Evolutionary conservation across 345 rosid genomes (phyloP), one percentile per base, ranked within the genome.

Genomic region (Camelina neglecta): DNA sequence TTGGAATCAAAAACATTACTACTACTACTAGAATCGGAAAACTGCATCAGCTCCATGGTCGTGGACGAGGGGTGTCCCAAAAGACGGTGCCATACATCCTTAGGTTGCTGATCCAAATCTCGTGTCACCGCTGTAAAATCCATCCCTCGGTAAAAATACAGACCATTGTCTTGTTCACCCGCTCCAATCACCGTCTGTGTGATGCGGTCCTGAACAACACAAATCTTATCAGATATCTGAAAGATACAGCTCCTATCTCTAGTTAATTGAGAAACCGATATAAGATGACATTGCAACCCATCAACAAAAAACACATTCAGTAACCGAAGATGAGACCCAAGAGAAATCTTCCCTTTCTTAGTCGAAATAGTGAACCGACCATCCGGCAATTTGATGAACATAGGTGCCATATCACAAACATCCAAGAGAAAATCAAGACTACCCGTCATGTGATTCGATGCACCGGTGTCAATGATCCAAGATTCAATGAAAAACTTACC

Each of bases 291-390:
- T 1, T 47, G 4, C 0, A 48, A 1, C 0, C 33, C 15, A 3
- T 29, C 56, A 1, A 65, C 70, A 7, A 47, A 65, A 1, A 57
- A 31, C 2, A 56, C 38, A 1, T 29, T 56, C 1, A 1, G 0
- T 3, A 56, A 6, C 1, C 2, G 2, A 0, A 16, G 44, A 35
- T 23, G 24, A 8, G 38, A 8, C 2, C 41, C 41, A 6, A 31
- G 4, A 1, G 24, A 0, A 7, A 13, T 39, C 0, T 0, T 6
- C 0, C 39, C 39, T 0, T 7, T 21, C 15, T 31, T 29, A 0
- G 20, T 12, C 0, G 7, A 1, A 0, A 2, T 5, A 4, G 16
- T 13, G 2, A 23, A 7, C 0, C 16, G 23, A 2, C 67, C 67
- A 39, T 48, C 42, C 0, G 12, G 23, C 1, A 65, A 36, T 1